Evolutionary conservation across 2,329 filamentous ascomycete genomes (phyloP), one percentile per base, ranked within the genome.

Genomic region (Zasmidium citrigriseum): DNA sequence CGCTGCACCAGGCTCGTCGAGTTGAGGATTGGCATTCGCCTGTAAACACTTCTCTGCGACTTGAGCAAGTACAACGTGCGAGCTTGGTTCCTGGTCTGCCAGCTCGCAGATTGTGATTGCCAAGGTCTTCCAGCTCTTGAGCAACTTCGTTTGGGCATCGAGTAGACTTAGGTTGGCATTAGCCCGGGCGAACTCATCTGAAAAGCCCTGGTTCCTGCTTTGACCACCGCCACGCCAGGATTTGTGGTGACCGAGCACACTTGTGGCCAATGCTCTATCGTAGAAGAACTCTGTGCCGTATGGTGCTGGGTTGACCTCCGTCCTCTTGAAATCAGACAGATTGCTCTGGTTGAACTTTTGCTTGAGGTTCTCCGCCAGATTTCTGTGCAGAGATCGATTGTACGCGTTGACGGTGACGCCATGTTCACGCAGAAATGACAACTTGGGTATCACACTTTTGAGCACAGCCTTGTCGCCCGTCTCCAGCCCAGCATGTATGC

Each of bases 121-220:
- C 9, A 99, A 82, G 59, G 91, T 87, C 72, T 96, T 93, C 91
- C 93, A 98, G 55, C 91, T 89, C 67, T 91, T 87, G 63, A 97
- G 89, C 18, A 99, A 84, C 46, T 86, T 84, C 64, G 95, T 88
- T 77, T 99, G 92, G 22, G 93, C 90, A 73, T 98, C 92, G 29
- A 99, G 91, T 29, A 96, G 80, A 22, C 93, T 96, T 53, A 99
- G 75, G 73, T 99, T 98, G 62, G 89, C 79, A 73, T 99, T 99
- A 45, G 93, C 95, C 60, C 87, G 86, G 68, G 88, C 85, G 76
- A 99, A 88, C 72, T 99, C 95, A 50, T 85, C 83, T 61, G 84
- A 83, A 75, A 96, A 96, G 0, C 93, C 93, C 67, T 88, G 84
- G 29, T 62, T 64, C 45, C 83, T 65, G 78, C 82, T 55, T 79